Base-by-base conservation (phyloP, 2,329 filamentous ascomycete genomes). In the Alternaria gaisen region DNA sequence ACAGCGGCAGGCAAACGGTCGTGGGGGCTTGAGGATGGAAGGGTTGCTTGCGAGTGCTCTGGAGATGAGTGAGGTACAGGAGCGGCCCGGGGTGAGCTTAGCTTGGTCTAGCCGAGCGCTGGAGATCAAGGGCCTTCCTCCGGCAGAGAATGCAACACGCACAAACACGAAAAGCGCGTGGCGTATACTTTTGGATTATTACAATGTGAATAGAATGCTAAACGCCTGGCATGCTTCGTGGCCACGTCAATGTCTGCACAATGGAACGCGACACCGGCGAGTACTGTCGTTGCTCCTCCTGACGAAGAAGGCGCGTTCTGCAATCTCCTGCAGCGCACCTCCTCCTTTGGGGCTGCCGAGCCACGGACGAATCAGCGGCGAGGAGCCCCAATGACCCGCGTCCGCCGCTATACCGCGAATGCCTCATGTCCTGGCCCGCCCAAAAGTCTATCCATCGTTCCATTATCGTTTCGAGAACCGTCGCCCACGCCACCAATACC, bases 41-140 rank as follows among this genome's bases (percentile, higher is more conserved):
- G 56, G 62, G 64, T 58, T 57, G 65, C 61, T 58, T 57, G 65
- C 61, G 66, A 63, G 69, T 62, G 66, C 68, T 68, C 57, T 71
- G 71, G 64, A 65, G 69, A 69, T 63, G 64, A 63, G 48, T 58
- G 70, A 74, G 73, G 72, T 76, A 71, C 71, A 69, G 68, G 65
- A 68, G 67, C 68, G 66, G 67, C 60, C 70, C 64, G 65, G 68
- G 66, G 63, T 56, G 61, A 53, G 58, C 38, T 61, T 56, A 64
- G 67, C 69, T 69, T 69, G 68, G 69, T 66, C 66, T 69, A 75
- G 68, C 72, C 74, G 72, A 74, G 68, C 66, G 46, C 65, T 65
- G 67, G 59, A 43, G 58, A 60, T 68, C 66, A 63, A 70, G 61
- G 67, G 60, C 62, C 41, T 34, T 60, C 26, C 57, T 54, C 51